Evolutionary conservation across 441 rosid genomes (phyloP), one percentile per base, ranked within the genome.

Genomic region (Populus hybrid): DNA sequence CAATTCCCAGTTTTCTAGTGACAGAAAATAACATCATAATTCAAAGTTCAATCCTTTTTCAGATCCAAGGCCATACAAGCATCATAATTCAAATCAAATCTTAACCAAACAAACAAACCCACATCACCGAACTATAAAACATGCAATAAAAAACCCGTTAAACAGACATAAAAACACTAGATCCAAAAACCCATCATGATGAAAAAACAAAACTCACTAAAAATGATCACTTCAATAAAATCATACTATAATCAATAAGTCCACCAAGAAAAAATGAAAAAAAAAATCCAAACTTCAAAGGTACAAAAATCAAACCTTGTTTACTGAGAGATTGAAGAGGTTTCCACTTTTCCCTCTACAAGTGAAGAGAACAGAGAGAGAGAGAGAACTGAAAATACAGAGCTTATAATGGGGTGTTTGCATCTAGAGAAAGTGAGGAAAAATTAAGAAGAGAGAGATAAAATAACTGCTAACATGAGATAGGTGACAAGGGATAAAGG

Each of bases 271-370:
- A 50, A 32, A 57, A 5, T n/a, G 65, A 28, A 36, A 1, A 20
- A 21, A 26, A 21, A 50, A 36, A 75, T 14, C 30, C 28, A 65
- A 68, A 0, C 0, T 14, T 67, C 3, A 23, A 5, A 68, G 61
- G 6, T 32, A 57, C 42, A 64, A 40, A 79, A 85, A 82, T 66
- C 84, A 38, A 80, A 90, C 93, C 90, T 87, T 77, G 70, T 71
- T 77, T 73, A 76, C 80, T 71, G 21, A 35, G 6, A 35, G 70
- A 67, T 28, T 6, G 24, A 32, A 61, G 21, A 14, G 12, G 24
- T 26, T 53, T 40, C 10, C 12, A 35, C 64, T 59, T 23, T 23
- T 64, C 68, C 24, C 74, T 64, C 5, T 34, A 30, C 0, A 28
- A 9, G 36, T 2, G 14, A 24, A 61, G 16, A 21, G 14, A 38